Base-by-base conservation (phyloP, 2,329 filamentous ascomycete genomes). In the Fusarium coicis region DNA sequence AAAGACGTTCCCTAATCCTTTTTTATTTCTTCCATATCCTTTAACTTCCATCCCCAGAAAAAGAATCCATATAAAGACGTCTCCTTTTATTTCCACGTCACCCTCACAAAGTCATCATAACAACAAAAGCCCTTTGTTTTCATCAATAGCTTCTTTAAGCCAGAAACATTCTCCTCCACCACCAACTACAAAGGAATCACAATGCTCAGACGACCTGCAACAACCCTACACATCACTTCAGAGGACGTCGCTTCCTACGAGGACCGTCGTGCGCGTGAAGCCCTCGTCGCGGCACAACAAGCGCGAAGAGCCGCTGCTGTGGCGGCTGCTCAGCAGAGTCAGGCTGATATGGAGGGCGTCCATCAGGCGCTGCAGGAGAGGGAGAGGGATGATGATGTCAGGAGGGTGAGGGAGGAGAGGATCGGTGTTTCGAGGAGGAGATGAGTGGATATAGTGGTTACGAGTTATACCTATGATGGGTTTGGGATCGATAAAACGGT, bases 241-340 rank as follows among this genome's bases (percentile, higher is more conserved):
- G 90, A 93, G 78, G 92, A 94, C 80, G 86, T 94, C 43, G 90
- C 91, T 43, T 85, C 88, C 60, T 93, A 93, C 82, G 92, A 94
- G 78, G 90, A 92, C 79, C 86, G 87, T 34, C 87, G 90, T 68
- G 84, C 83, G 30, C 81, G 81, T 59, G 81, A 85, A 68, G 83
- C 82, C 37, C 79, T 80, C 21, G 78, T 77, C 28, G 79, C 78
- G 15, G 78, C 79, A 23, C 81, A 83, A 55, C 76, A 79, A 44
- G 80, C 79, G 15, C 69, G 73, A 19, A 73, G 78, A 32, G 78
- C 77, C 7, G 77, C 76, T 6, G 74, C 74, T 18, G 74, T 71
- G 15, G 68, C 73, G 34, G 72, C 73, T 55, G 74, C 70, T 55
- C 63, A 76, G 63, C 70, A 56, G 58, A 58, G 57, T 32, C 62